Evolutionary conservation across 805 yeast species (phyloP).

Genomic region (Starmerella apicola): DNA sequence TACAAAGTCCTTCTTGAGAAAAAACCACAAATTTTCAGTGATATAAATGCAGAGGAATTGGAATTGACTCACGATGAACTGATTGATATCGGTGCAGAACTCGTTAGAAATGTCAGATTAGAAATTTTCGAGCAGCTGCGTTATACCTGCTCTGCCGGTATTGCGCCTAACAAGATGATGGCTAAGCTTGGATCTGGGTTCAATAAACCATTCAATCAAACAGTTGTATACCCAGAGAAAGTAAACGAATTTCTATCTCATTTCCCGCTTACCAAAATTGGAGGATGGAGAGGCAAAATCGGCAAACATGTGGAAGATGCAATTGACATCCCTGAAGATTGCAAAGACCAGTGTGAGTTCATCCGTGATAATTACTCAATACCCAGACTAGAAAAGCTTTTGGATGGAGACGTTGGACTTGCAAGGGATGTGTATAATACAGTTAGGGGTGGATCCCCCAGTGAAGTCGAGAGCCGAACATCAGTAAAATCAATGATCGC

Average conservation of each 20-base stretch:
- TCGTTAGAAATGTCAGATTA: slow-evolving; percentile 43
- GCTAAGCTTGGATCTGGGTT: slow-evolving; percentile 82
- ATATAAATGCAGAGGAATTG: slow-evolving; percentile 10
- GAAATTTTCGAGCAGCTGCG: slow-evolving; percentile 44
- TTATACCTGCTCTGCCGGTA: slow-evolving; percentile 84
- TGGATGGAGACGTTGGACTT: slow-evolving; percentile 32
- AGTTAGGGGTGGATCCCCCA: slow-evolving; percentile 48
- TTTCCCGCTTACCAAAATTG: slow-evolving; percentile 59
- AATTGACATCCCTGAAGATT: slow-evolving; percentile 37
- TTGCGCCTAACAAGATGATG: slow-evolving; percentile 60
- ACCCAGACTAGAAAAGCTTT: slow-evolving; percentile 21
- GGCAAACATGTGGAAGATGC: slow-evolving; percentile 49
- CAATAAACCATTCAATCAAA: slow-evolving; percentile 77
- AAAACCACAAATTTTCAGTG: slow-evolving; percentile 33
- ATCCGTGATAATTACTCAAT: slow-evolving; percentile 10
- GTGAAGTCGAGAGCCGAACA: slow-evolving; percentile 45
- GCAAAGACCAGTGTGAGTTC: slow-evolving; percentile 33
- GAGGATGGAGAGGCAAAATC: slow-evolving; percentile 84
- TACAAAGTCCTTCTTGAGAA: slow-evolving; percentile 32
- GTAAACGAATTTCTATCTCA: slow-evolving; percentile 43
- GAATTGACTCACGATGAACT: slow-evolving; percentile 76
- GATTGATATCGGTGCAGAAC: slow-evolving; percentile 50
- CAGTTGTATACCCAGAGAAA: slow-evolving; percentile 45
- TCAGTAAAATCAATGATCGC: slow-evolving; percentile 80
- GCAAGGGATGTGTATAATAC: slow-evolving; percentile 47